These are phyloP conservation scores for Gliomastix tumulicola DNA, from an alignment of 2,329 filamentous ascomycete genomes.

Conservation along the genomic window DNA sequence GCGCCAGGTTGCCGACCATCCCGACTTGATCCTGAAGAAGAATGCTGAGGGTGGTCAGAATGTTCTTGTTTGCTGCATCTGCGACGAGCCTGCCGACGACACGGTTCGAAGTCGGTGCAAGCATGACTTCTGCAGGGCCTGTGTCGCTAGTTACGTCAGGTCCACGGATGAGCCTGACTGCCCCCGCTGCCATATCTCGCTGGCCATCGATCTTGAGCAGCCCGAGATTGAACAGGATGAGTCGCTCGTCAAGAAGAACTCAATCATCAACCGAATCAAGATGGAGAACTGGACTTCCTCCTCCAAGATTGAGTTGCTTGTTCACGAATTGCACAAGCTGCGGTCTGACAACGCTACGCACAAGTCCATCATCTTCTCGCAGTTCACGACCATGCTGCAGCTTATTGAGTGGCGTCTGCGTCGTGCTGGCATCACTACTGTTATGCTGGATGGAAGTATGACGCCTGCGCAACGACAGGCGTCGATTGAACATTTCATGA, in stretches of 20 bases:
- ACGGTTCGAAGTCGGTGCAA: conserved; percentile 87
- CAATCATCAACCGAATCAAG: conserved; percentile 96
- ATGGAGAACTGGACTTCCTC: conserved; percentile 99
- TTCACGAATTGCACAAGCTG: conserved; percentile 88
- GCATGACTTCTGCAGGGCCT: conserved; percentile 58
- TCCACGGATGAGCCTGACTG: conserved; percentile 76
- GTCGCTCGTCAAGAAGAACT: conserved; percentile 80
- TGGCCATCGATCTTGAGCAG: conserved; percentile 90
- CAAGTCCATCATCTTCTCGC: conserved; percentile 96
- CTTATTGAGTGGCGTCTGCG: conserved; percentile 95
- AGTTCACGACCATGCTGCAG: conserved; percentile 96
- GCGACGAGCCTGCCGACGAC: conserved; percentile 93
- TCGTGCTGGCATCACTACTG: conserved; percentile 93
- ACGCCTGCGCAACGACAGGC: conserved; percentile 87
- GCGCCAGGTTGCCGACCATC: conserved; percentile 95
- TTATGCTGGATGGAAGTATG: conserved; percentile 98
- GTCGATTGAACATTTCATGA: conserved; percentile 96
- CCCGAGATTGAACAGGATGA: conserved; percentile 93
- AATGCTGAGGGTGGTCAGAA: conserved; percentile 82
- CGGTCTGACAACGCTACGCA: conserved; percentile 88
- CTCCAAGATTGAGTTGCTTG: conserved; percentile 94
- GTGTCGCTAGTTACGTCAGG: conserved; percentile 51
- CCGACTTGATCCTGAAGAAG: conserved; percentile 88
- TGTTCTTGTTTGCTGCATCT: conserved; percentile 85
- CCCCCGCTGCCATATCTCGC: conserved; percentile 82